Conservation (phyloP, 2,329 filamentous ascomycete species). For the Fusarium nygamai region DNA sequence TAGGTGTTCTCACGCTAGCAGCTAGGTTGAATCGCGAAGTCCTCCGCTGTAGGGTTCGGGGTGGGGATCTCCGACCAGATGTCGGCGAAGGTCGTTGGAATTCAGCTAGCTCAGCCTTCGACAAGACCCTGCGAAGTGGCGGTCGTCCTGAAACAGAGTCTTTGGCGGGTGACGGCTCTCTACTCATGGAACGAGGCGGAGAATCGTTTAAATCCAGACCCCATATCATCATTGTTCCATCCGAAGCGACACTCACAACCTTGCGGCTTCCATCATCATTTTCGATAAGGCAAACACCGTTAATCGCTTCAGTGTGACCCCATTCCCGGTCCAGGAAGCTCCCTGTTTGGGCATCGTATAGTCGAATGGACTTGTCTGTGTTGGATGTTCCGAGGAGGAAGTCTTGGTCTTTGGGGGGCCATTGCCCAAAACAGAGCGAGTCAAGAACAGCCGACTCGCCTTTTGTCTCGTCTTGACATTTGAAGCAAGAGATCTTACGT, state of each 20-base stretch:
- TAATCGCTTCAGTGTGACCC: constrained; percentile 95
- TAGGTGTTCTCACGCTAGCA: constrained; percentile 51
- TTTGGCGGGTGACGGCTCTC: constrained; percentile 66
- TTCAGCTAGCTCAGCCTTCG: constrained; percentile 85
- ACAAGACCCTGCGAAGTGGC: constrained; percentile 85
- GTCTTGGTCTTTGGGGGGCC: constrained; percentile 63
- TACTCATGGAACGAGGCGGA: constrained; percentile 52
- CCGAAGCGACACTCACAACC: constrained; percentile 79
- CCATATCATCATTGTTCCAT: constrained; percentile 88
- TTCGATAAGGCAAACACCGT: constrained; percentile 79
- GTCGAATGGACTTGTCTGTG: constrained; percentile 92
- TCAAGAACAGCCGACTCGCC: constrained; percentile 86
- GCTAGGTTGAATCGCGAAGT: constrained; percentile 62
- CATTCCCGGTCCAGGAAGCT: constrained; percentile 86
- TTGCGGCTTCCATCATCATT: constrained; percentile 64
- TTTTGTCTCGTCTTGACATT: constrained; percentile 81
- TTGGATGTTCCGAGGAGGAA: constrained; percentile 89
- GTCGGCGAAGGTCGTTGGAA: constrained; percentile 68
- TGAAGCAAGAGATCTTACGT: constrained; percentile 77
- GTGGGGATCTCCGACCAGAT: constrained; percentile 64
- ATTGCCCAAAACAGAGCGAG: constrained; percentile 74
- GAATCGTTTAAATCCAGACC: constrained; percentile 62
- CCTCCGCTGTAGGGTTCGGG: constrained; percentile 63
- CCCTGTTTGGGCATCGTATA: constrained; percentile 85
- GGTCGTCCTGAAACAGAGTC: constrained; percentile 67